phyloP scores from a whole-genome alignment of 2,329 filamentous ascomycete species.

The Colletotrichum tamarilloi region DNA sequence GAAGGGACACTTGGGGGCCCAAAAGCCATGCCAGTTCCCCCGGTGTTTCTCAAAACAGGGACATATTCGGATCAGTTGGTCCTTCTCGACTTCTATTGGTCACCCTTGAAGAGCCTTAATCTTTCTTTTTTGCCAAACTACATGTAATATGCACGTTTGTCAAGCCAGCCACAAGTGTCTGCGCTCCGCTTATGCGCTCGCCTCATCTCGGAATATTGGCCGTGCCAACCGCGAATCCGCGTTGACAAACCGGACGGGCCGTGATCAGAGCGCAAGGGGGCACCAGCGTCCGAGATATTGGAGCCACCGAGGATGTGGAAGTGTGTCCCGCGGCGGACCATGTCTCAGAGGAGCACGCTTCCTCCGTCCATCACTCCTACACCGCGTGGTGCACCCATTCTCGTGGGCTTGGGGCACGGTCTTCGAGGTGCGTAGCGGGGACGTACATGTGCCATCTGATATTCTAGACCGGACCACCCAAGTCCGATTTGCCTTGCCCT shows the following conservation, averaged over 20 bases:
- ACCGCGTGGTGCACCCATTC: conserved; percentile 18
- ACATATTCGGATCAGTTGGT: not conserved
- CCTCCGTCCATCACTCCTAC: not conserved
- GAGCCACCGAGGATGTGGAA: not conserved
- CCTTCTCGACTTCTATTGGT: not conserved
- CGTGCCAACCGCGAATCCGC: not conserved
- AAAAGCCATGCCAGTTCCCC: not conserved
- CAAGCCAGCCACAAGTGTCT: not conserved
- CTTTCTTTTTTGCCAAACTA: not conserved
- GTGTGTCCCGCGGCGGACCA: not conserved
- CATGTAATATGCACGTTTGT: not conserved
- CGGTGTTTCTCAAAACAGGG: not conserved
- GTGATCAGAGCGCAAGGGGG: not conserved
- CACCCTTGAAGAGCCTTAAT: not conserved
- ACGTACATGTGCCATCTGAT: conserved; percentile 9
- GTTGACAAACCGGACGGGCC: not conserved
- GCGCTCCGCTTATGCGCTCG: not conserved
- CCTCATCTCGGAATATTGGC: not conserved
- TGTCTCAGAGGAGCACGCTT: conserved; percentile 1
- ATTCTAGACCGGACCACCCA: not conserved
- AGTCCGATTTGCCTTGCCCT: not conserved
- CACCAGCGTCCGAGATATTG: not conserved
- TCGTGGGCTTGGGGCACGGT: not conserved
- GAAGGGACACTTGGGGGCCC: not conserved
- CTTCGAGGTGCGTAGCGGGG: no score